Percentiles rank a stretch among this genome's conserved stretches.
Evolutionary conservation across 2,329 filamentous ascomycete genomes (phyloP).

Genomic region (Cladosporium velox): DNA sequence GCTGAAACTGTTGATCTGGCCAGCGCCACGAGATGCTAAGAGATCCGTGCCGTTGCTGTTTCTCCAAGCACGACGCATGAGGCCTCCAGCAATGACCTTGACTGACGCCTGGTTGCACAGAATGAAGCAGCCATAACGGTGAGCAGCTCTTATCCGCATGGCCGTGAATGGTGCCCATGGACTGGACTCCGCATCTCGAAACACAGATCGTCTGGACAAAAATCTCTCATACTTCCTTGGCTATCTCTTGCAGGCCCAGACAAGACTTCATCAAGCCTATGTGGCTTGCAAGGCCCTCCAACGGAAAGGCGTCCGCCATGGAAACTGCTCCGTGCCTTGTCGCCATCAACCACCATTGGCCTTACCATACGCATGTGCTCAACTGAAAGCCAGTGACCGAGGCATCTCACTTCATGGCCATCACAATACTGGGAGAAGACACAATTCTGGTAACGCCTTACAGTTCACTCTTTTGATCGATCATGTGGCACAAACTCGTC

Average conservation of each 20-base stretch:
- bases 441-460: not conserved
- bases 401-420: not conserved
- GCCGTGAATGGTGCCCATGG: not conserved
- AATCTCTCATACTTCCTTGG: slow-evolving; percentile 1
- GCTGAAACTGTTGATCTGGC: slow-evolving; percentile 3
- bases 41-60: not conserved
- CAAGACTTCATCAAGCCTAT: slow-evolving; percentile 13
- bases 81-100: not conserved
- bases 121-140: not conserved
- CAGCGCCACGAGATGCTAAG: slow-evolving; percentile 16
- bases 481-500: not conserved
- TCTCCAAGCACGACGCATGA: not conserved
- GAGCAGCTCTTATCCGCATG: not conserved
- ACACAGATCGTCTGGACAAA: not conserved
- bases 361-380: not conserved
- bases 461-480: not conserved
- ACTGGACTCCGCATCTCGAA: not conserved
- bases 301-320: slow-evolving; percentile 2
- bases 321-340: not conserved
- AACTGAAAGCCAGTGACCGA: not conserved
- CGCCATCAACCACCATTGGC: not conserved
- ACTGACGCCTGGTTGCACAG: not conserved
- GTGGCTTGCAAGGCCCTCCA: not conserved
- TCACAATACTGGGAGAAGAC: not conserved
- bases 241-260: not conserved